Evolutionary conservation across 192 early-diverging fungal genomes (phyloP).

Genomic region (Endogone sp.): DNA sequence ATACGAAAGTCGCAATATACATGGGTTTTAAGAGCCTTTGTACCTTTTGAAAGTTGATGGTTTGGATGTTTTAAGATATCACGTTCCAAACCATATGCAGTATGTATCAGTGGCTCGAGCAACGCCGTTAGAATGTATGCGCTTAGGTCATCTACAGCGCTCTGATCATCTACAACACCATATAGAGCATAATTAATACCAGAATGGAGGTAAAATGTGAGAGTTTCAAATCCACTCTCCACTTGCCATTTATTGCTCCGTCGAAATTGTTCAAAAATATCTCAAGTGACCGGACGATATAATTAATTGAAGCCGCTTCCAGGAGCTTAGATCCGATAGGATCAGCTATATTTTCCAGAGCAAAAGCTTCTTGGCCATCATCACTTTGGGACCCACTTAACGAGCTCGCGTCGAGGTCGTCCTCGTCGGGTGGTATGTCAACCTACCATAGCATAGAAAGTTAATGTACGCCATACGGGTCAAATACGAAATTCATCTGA

Average conservation of each 20-base stretch:
- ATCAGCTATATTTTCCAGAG: conserved; percentile 15
- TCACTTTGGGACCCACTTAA: neutral
- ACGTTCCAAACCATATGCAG: conserved; percentile 14
- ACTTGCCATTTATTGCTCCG: conserved; percentile 6
- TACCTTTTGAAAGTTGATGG: conserved; percentile 19
- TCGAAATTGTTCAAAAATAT: conserved; percentile 18
- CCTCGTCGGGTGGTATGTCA: neutral
- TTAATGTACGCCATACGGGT: neutral
- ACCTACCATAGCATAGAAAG: neutral
- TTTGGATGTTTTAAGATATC: conserved; percentile 8
- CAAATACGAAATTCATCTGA: no score
- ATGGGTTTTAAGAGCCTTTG: no score
- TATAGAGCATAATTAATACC: no score
- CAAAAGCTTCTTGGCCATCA: conserved; percentile 16
- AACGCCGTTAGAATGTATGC: conserved; percentile 10
- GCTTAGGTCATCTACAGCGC: conserved; percentile 20
- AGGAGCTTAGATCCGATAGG: conserved; percentile 21
- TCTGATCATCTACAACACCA: no score
- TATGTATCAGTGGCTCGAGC: conserved; percentile 25
- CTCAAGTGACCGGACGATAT: conserved; percentile 21
- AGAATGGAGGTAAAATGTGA: neutral
- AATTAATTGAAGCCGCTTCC: conserved; percentile 30
- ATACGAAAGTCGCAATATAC: neutral
- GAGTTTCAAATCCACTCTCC: neutral
- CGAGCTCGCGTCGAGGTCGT: neutral